phyloP scores from a whole-genome alignment of 2,329 filamentous ascomycete genomes.

The Hymenoscyphus infarciens region DNA sequence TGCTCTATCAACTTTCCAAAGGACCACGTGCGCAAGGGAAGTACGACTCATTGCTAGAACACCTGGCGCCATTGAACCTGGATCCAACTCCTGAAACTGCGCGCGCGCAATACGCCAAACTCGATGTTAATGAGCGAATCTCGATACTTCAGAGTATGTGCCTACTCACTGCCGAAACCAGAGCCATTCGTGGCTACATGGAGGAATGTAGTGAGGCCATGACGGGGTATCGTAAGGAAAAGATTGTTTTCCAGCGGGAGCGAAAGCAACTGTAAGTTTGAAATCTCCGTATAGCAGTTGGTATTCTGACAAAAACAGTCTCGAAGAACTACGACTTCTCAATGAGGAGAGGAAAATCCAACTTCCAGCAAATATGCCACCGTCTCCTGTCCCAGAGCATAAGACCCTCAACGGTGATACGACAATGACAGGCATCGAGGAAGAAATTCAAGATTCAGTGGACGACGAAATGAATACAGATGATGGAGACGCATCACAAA shows the following conservation, averaged over 20 bases:
- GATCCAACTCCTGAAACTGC: conserved; percentile 76
- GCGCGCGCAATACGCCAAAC: conserved; percentile 63
- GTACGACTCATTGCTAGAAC: conserved; percentile 75
- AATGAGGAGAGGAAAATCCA: conserved; percentile 72
- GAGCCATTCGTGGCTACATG: conserved; percentile 81
- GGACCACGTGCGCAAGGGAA: conserved; percentile 63
- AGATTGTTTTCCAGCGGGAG: conserved; percentile 85
- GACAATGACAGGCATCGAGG: conserved; percentile 62
- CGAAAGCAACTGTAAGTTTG: conserved; percentile 60
- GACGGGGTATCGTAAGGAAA: conserved; percentile 92
- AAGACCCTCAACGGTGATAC: conserved; percentile 49
- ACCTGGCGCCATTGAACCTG: conserved; percentile 74
- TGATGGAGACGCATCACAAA: conserved; percentile 59
- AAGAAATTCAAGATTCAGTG: conserved; percentile 51
- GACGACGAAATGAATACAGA: conserved; percentile 64
- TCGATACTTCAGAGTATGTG: conserved; percentile 80
- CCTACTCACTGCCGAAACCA: conserved; percentile 81
- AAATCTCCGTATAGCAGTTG: neutral
- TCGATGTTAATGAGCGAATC: conserved; percentile 81
- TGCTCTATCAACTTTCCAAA: conserved; percentile 81
- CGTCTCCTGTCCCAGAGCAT: conserved; percentile 53
- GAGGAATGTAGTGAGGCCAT: conserved; percentile 90
- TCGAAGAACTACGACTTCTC: conserved; percentile 66
- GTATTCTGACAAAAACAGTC: conserved; percentile 43
- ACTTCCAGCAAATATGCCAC: conserved; percentile 67